phyloP scores from a whole-genome alignment of 2,329 filamentous ascomycete genomes.

The Alternaria triticina region DNA sequence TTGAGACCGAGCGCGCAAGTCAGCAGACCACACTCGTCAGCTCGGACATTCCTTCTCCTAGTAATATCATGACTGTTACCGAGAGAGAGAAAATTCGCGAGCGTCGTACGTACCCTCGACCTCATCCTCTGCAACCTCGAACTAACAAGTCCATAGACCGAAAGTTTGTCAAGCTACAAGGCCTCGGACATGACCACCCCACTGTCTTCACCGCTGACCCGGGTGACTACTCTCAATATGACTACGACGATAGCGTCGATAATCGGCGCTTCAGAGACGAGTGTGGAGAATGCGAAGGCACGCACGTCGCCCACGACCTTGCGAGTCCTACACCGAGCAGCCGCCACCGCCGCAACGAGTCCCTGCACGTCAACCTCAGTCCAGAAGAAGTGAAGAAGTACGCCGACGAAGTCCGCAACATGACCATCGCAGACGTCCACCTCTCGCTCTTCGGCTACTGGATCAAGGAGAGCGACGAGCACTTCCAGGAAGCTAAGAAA shows the following conservation, averaged over 20 bases:
- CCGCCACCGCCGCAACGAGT: not conserved
- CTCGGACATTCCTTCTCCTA: not conserved
- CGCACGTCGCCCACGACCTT: not conserved
- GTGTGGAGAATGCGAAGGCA: not conserved
- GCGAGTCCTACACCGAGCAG: not conserved
- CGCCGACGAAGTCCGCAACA: conserved; percentile 27
- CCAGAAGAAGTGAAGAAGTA: conserved; percentile 16
- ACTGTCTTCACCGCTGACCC: not conserved
- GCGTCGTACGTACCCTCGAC: not conserved
- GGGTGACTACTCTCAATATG: not conserved
- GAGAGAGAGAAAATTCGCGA: not conserved
- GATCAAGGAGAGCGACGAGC: conserved; percentile 26
- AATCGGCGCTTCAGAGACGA: not conserved
- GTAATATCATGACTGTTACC: not conserved
- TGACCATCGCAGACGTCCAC: conserved; percentile 32
- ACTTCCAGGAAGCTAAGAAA: conserved; percentile 31
- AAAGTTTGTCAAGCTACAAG: not conserved
- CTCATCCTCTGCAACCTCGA: no score
- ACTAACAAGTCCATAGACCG: not conserved
- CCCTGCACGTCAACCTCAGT: conserved; percentile 16
- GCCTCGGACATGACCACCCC: not conserved
- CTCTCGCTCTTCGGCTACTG: conserved; percentile 34
- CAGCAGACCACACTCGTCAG: not conserved
- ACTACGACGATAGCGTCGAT: not conserved
- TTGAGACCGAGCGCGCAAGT: not conserved